Percentiles rank a stretch among this genome's conserved stretches.
phyloP scores from a whole-genome alignment of 2,329 filamentous ascomycete species.

The Torrubiellomyces zombiae region DNA sequence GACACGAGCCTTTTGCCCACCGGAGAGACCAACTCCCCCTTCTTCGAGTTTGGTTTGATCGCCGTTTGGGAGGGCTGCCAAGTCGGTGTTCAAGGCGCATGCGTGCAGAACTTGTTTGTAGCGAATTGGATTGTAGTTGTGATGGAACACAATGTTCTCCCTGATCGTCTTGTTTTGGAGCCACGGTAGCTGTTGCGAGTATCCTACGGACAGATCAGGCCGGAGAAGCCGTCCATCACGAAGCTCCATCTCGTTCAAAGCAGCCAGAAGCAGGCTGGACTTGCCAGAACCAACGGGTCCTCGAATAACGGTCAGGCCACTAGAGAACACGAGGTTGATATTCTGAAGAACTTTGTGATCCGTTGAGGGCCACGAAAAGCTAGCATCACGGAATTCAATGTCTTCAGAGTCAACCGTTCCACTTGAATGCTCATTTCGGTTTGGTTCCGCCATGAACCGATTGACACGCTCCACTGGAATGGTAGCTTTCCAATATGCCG shows the following conservation, averaged over 20 bases:
- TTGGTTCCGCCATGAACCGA: constrained; percentile 70
- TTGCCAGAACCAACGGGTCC: constrained; percentile 46
- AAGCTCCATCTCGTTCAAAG: constrained; percentile 52
- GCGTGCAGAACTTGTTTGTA: constrained; percentile 46
- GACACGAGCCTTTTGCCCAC: constrained; percentile 46
- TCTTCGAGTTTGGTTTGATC: constrained; percentile 45
- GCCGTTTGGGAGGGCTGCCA: constrained; percentile 37
- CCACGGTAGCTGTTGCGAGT: constrained; percentile 47
- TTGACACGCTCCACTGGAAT: constrained; percentile 72
- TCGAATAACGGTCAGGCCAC: constrained; percentile 37
- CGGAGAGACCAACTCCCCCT: constrained; percentile 45
- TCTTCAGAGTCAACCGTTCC: constrained; percentile 17
- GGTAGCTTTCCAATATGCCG: constrained; percentile 62
- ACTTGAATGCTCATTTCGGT: constrained; percentile 41
- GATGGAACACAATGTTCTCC: constrained; percentile 49
- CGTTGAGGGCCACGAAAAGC: constrained; percentile 66
- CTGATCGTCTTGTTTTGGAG: constrained; percentile 48
- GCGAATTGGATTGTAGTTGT: constrained; percentile 31
- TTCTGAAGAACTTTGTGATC: constrained; percentile 31
- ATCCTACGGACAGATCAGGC: constrained; percentile 32
- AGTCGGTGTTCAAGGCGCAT: constrained; percentile 39
- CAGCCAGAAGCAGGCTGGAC: constrained; percentile 40
- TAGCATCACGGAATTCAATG: constrained; percentile 43
- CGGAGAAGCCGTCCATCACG: constrained; percentile 29
- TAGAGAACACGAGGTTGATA: constrained; percentile 27